A percentile compares a stretch with the other conserved stretches of the same genome.
phyloP scores from a whole-genome alignment of 139 green algal species.

The Picochlorum sp. region DNA sequence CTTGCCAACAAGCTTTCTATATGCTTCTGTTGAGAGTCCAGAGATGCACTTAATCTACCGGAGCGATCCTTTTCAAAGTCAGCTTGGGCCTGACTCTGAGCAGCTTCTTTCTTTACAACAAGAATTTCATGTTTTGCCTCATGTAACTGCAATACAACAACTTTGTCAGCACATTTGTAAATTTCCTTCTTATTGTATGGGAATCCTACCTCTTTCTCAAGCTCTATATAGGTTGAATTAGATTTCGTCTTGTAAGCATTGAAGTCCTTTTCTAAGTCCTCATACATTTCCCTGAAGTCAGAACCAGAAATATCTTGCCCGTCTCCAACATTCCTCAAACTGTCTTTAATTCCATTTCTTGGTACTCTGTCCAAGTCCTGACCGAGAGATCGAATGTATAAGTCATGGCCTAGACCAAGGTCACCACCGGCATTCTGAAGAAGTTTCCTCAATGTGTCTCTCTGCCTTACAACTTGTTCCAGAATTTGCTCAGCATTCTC shows the following conservation, averaged over 20 bases:
- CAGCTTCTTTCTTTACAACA: constrained; percentile 11
- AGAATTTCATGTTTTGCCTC: constrained; percentile 9
- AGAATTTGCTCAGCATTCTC: constrained; percentile 14
- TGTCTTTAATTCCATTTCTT: background rate
- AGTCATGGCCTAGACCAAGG: background rate
- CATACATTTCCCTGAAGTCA: constrained; percentile 1
- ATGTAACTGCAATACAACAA: background rate
- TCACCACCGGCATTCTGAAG: constrained; percentile 17
- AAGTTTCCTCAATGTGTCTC: constrained; percentile 34
- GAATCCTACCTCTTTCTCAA: constrained; percentile 14
- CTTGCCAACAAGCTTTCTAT: constrained; percentile 17
- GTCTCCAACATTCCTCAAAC: background rate
- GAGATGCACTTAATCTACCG: constrained; percentile 6
- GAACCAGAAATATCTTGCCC: background rate
- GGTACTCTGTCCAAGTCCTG: background rate
- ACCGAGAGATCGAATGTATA: constrained; percentile 2
- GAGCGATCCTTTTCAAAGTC: constrained; percentile 28
- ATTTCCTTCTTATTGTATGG: too few relatives aligned
- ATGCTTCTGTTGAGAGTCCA: constrained; percentile 12
- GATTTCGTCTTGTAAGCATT: constrained; percentile 15
- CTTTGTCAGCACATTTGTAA: too few relatives aligned
- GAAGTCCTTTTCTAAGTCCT: constrained; percentile 14
- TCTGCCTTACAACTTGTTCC: constrained; percentile 29
- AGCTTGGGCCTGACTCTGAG: constrained; percentile 11
- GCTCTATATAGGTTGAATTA: constrained; percentile 2